Conservation (phyloP, 1,284 basidiomycete genomes). For the Rhodotorula sp. region DNA sequence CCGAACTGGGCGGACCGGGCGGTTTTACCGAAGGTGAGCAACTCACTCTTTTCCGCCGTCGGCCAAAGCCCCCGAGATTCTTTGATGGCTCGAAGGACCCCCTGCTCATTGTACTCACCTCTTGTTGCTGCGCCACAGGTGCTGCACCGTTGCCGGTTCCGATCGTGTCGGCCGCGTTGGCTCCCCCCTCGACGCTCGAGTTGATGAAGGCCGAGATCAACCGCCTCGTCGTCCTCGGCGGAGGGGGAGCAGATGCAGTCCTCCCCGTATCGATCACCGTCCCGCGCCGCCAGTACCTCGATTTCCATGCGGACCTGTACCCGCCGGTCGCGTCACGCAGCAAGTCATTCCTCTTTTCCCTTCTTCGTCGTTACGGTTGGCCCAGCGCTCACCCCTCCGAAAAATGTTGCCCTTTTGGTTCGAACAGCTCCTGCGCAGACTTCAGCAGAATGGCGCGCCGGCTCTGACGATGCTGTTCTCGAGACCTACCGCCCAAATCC, state of each 20-base stretch:
- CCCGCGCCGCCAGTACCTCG: slow-evolving; percentile 53
- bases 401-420: neutral
- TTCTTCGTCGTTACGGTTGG: neutral
- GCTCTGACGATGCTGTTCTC: slow-evolving; percentile 34
- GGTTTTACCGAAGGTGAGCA: slow-evolving; percentile 48
- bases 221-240: slow-evolving; percentile 49
- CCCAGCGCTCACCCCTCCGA: too few relatives aligned
- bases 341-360: neutral
- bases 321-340: slow-evolving; percentile 46
- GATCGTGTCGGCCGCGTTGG: slow-evolving; percentile 47
- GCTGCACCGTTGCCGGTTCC: slow-evolving; percentile 45
- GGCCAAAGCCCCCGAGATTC: too few relatives aligned
- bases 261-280: slow-evolving; percentile 51
- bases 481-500: slow-evolving; percentile 48
- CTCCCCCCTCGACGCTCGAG: slow-evolving; percentile 46
- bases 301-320: slow-evolving; percentile 53
- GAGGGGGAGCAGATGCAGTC: slow-evolving; percentile 48
- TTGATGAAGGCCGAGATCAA: slow-evolving; percentile 54
- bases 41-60: too few relatives aligned
- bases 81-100: neutral
- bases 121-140: slow-evolving; percentile 34
- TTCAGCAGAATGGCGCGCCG: slow-evolving; percentile 48
- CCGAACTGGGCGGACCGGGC: slow-evolving; percentile 49
- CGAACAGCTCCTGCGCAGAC: slow-evolving; percentile 48
- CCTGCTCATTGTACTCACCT: neutral